Evolutionary conservation across 2,329 filamentous ascomycete genomes (phyloP), one percentile per base, ranked within the genome.

Genomic region (Aspergillus ustus): DNA sequence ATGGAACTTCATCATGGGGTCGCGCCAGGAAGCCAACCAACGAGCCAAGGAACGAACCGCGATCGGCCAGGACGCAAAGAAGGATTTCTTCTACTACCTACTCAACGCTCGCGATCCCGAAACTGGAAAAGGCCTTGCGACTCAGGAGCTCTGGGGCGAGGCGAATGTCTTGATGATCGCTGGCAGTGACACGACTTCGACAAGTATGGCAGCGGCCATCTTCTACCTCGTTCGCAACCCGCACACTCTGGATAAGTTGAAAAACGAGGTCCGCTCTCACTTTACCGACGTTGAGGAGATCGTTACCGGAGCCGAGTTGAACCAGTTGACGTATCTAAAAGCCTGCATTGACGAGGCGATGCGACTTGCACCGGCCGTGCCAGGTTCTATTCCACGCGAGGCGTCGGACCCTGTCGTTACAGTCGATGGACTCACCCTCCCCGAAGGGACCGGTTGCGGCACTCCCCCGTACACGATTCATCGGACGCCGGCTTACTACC

Each of bases 81-180:
- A 88, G 60, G 90, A 92, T 72, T 91, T 92, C 79, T 91, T 92
- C 78, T 88, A 91, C 76, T 88, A 91, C 73, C 83, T 92, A 11
- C 83, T 92, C 62, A 88, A 88, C 70, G 89, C 89, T 7, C 85
- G 85, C 44, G 89, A 92, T 66, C 88, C 89, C 13, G 88, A 91
- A 71, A 91, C 89, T 0, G 89, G 89, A 56, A 82, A 85, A 60
- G 87, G 87, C 1, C 89, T 91, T 70, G 84, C 81, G 45, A 88
- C 82, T 2, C 83, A 85, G 0, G 89, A 91, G 70, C 84, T 91
- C 25, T 90, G 88, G 87, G 87, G 84, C 53, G 89, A 91, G 72
- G 89, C 88, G 8, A 90, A 91, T 71, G 77, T 90, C 19, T 82
- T 91, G 79, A 89, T 91, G 78, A 89, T 90, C 65, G 89, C 88